Evolutionary conservation across 345 rosid species (phyloP), one percentile per base, ranked within the genome.

Genomic region (Ceriops decandra): DNA sequence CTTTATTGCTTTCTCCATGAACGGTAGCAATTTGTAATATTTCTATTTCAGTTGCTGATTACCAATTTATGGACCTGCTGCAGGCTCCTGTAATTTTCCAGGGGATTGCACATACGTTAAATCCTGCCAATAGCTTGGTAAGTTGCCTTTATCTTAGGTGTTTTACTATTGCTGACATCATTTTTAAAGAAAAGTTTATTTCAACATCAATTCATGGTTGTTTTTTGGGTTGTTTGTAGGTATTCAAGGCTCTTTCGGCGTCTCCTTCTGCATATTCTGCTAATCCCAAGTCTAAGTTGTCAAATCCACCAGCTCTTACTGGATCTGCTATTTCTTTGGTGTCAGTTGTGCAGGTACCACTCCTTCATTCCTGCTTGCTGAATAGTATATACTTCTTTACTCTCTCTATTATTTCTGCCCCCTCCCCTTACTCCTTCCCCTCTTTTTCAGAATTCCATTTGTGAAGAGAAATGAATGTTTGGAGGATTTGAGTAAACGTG

Each of bases 191-290:
- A 15, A 42, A 42, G 5, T 11, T 11, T 13, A 13, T 54, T 72
- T 61, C 72, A 33, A 31, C 28, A 1, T 24, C 16, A 16, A 56
- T 10, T 11, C 16, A 4, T 56, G 59, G 59, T 56, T 56, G 24
- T 51, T 53, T 28, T 24, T 56, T 56, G 26, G 6, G 30, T 32
- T 27, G 16, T 52, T 46, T 35, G 46, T 70, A 85, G 92, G 88
- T 79, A 72, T 70, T 79, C 69, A 82, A 84, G 81, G 87, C 82
- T 64, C 87, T 84, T 17, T 85, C 87, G 27, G 85, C 88, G 11
- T 85, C 88, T 67, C 82, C 87, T 46, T 79, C 89, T 21, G 84
- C 89, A 19, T 87, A 87, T 79, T 87, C 86, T 68, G 88, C 89
- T 56, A 77, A 85, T 63, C 87, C 86, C 0, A 76, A 60, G 67